These are phyloP conservation scores for Rhodocollybia butyracea DNA, from an alignment of 768 basidiomycete genomes.

Conservation along the genomic window DNA sequence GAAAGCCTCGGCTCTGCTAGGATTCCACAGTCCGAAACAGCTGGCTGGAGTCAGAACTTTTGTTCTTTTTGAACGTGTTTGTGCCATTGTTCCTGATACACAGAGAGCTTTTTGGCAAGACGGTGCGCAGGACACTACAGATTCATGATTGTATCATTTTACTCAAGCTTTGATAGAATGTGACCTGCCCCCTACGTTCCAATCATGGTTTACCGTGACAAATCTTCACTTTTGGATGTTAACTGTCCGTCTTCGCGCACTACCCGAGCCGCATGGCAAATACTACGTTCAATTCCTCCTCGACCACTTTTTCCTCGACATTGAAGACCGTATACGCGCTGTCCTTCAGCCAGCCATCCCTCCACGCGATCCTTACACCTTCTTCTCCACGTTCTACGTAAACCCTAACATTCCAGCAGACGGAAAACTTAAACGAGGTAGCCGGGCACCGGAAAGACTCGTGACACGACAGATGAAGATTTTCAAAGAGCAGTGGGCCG, in stretches of 20 bases:
- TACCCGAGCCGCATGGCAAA: slow-evolving; percentile 64
- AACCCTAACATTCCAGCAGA: slow-evolving; percentile 39
- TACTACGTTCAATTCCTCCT: slow-evolving; percentile 78
- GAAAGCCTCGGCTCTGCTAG: slow-evolving; percentile 45
- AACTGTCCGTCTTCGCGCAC: slow-evolving; percentile 80
- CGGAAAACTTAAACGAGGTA: slow-evolving; percentile 22
- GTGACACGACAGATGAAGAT: slow-evolving; percentile 89
- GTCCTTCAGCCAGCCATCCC: slow-evolving; percentile 63
- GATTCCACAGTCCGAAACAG: slow-evolving; percentile 62
- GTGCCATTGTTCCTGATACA: slow-evolving; percentile 54
- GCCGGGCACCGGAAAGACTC: slow-evolving; percentile 68
- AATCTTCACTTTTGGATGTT: slow-evolving; percentile 93
- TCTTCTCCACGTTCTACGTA: slow-evolving; percentile 39
- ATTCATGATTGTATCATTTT: not conserved
- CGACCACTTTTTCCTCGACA: slow-evolving; percentile 94
- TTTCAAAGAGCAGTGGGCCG: slow-evolving; percentile 89
- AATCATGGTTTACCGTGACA: slow-evolving; percentile 94
- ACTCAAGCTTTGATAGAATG: slow-evolving; percentile 51
- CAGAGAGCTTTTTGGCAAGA: slow-evolving; percentile 63
- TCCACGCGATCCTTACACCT: slow-evolving; percentile 41
- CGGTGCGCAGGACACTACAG: slow-evolving; percentile 36
- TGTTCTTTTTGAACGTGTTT: slow-evolving; percentile 54
- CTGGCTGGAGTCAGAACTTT: slow-evolving; percentile 58
- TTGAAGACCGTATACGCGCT: slow-evolving; percentile 84
- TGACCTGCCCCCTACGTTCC: slow-evolving; percentile 86